These are phyloP conservation scores for Sporothrix brunneoviolacea DNA, from an alignment of 2,329 filamentous ascomycete genomes.

Conservation along the genomic window DNA sequence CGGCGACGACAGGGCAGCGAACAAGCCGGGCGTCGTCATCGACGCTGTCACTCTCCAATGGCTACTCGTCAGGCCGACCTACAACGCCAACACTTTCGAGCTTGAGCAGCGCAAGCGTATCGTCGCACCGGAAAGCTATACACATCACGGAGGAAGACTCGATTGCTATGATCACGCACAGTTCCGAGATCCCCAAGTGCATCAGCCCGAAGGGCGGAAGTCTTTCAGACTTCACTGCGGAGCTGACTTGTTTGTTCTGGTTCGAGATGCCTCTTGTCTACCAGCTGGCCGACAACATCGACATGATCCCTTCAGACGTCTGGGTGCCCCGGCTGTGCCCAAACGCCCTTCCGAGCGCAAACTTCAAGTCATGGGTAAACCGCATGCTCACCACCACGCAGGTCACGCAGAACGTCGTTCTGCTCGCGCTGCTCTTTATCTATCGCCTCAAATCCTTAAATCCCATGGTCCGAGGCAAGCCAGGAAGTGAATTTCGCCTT, in stretches of 20 bases:
- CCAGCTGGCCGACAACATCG: conserved; percentile 61
- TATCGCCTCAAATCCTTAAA: conserved; percentile 89
- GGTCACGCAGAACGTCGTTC: conserved; percentile 90
- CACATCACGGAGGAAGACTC: conserved; percentile 32
- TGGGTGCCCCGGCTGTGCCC: conserved; percentile 51
- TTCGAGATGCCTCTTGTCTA: conserved; percentile 84
- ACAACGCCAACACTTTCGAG: neutral
- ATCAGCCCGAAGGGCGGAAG: conserved; percentile 71
- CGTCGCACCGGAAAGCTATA: conserved; percentile 16
- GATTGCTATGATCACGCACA: conserved; percentile 45
- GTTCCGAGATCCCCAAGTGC: conserved; percentile 65
- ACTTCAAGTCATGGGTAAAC: conserved; percentile 90
- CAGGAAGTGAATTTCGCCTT: conserved; percentile 86
- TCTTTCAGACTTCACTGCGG: conserved; percentile 74
- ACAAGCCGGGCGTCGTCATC: too few relatives aligned
- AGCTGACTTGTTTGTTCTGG: conserved; percentile 96
- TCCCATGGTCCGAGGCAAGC: conserved; percentile 79
- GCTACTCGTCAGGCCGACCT: too few relatives aligned
- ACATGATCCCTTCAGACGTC: conserved; percentile 32
- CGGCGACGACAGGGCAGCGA: too few relatives aligned
- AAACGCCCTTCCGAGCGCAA: conserved; percentile 68
- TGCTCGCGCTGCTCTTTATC: conserved; percentile 85
- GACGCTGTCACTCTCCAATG: too few relatives aligned
- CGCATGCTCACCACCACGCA: conserved; percentile 89
- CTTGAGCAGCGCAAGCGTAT: neutral